phyloP scores from a whole-genome alignment of 2,329 filamentous ascomycete species.

The Colletotrichum filicis region DNA sequence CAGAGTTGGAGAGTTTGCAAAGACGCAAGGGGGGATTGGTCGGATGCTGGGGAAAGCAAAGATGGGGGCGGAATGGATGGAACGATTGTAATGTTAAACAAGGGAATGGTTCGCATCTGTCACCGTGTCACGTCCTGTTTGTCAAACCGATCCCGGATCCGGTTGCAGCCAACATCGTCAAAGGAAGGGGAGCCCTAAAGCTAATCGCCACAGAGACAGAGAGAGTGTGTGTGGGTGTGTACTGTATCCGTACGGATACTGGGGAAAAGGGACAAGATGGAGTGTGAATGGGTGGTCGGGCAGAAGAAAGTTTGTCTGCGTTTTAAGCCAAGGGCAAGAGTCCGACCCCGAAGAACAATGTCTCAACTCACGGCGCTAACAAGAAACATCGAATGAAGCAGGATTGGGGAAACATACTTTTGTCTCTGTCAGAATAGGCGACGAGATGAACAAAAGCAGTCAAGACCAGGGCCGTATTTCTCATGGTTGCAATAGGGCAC shows the following conservation, averaged over 20 bases:
- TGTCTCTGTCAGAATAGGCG: constrained; percentile 7
- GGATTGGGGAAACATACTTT: not conserved
- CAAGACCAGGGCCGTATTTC: not conserved
- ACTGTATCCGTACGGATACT: not conserved
- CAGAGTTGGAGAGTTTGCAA: not conserved
- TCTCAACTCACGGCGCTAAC: constrained; percentile 8
- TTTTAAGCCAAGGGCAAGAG: constrained; percentile 6
- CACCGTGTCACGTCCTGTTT: not conserved
- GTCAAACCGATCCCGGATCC: not conserved
- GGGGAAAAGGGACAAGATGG: not conserved
- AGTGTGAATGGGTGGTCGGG: not conserved
- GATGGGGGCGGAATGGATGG: not conserved
- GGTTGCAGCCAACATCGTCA: not conserved
- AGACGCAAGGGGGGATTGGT: not conserved
- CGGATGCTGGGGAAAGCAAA: not conserved
- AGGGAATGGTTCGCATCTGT: not conserved
- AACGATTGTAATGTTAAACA: not conserved
- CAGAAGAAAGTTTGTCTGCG: not conserved
- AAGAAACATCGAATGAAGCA: constrained; percentile 21
- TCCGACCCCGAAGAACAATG: constrained; percentile 10
- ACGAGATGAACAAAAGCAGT: constrained; percentile 1
- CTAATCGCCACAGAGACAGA: not conserved
- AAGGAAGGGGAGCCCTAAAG: not conserved
- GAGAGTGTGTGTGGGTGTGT: not conserved
- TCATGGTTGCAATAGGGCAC: not conserved